phyloP scores from a whole-genome alignment of 768 basidiomycete genomes.

The Ramaria rubella region DNA sequence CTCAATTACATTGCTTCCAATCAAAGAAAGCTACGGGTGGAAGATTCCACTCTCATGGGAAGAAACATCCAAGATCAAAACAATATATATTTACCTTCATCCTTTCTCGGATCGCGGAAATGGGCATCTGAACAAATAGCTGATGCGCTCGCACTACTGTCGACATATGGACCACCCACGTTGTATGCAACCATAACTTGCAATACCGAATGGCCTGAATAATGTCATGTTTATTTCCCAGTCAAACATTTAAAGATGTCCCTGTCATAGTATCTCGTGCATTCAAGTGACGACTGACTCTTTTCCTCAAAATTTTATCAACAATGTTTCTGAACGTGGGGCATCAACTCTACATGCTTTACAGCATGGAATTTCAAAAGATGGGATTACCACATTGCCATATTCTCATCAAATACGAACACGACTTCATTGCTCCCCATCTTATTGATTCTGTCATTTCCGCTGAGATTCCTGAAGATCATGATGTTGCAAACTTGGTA shows the following conservation, averaged over 20 bases:
- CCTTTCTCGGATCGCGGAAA: constrained; percentile 29
- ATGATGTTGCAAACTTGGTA: constrained; percentile 19
- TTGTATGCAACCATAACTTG: constrained; percentile 38
- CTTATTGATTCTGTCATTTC: constrained; percentile 30
- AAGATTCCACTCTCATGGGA: constrained; percentile 28
- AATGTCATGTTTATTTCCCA: constrained; percentile 3
- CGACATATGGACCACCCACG: constrained; percentile 23
- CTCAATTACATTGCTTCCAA: no score
- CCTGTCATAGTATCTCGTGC: constrained; percentile 31
- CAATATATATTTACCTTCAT: no score
- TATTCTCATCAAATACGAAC: constrained; percentile 29
- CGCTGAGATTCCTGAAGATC: constrained; percentile 28
- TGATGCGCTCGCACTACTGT: constrained; percentile 31
- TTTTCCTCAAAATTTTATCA: no score
- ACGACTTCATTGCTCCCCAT: constrained; percentile 17
- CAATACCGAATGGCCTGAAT: constrained; percentile 38
- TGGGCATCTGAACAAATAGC: constrained; percentile 36
- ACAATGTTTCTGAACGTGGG: no score
- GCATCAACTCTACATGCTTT: no score
- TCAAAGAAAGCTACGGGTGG: constrained; percentile 17
- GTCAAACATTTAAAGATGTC: constrained; percentile 21
- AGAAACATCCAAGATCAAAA: no score
- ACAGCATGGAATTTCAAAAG: no score
- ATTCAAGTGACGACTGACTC: constrained; percentile 29
- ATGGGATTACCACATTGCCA: constrained; percentile 39